phyloP scores from a whole-genome alignment of 1,284 basidiomycete genomes.

The Puccinia hordei region DNA sequence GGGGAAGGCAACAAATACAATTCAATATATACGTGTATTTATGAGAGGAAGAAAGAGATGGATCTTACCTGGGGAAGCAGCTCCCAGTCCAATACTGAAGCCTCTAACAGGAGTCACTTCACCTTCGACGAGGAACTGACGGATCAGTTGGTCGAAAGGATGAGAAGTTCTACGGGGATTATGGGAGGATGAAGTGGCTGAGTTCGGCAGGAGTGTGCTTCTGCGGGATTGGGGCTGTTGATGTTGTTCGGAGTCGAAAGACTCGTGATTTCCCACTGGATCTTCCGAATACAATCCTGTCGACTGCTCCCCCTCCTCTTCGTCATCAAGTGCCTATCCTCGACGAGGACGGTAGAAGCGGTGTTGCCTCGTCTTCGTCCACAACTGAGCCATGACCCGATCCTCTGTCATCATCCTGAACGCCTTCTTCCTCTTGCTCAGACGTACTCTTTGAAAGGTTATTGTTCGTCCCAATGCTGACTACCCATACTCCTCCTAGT shows the following conservation, averaged over 20 bases:
- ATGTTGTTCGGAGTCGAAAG: background rate
- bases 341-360: constrained; percentile 4
- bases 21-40: too few species aligned
- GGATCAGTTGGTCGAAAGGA: constrained; percentile 21
- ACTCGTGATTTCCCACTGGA: background rate
- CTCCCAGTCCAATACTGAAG: constrained; percentile 42
- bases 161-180: constrained; percentile 7
- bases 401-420: background rate
- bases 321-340: constrained; percentile 5
- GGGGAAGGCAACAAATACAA: too few species aligned
- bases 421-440: background rate
- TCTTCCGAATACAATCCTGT: background rate
- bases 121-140: constrained; percentile 26
- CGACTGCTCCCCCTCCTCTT: background rate
- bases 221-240: background rate
- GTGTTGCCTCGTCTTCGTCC: constrained; percentile 20
- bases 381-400: background rate
- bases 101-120: constrained; percentile 31
- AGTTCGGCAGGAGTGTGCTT: background rate
- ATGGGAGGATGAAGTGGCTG: background rate
- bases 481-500: constrained; percentile 85
- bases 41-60: too few species aligned
- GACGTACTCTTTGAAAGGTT: background rate
- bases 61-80: constrained; percentile 39
- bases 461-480: constrained; percentile 58